These are phyloP conservation scores for Yueomyces sp. DNA, from an alignment of 805 yeast genomes.

Conservation along the genomic window DNA sequence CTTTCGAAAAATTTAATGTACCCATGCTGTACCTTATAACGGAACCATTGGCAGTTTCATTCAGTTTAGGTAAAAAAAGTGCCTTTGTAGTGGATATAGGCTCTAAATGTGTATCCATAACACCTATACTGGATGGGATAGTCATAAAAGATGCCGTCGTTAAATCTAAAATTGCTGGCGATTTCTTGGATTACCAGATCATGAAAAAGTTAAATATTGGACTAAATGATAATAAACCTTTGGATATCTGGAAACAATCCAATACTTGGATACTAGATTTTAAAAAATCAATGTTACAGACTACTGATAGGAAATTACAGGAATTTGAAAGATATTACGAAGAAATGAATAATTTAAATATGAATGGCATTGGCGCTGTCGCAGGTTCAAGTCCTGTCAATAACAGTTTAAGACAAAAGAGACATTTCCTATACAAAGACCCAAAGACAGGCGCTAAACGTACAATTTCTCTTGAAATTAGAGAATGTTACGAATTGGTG, in stretches of 20 bases:
- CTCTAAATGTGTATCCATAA: slow-evolving; percentile 50
- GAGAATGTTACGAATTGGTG: slow-evolving; percentile 14
- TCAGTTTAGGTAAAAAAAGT: slow-evolving; percentile 64
- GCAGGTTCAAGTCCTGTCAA: slow-evolving; percentile 6
- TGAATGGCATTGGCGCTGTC: not conserved
- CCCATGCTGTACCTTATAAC: slow-evolving; percentile 68
- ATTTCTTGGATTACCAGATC: slow-evolving; percentile 58
- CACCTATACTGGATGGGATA: slow-evolving; percentile 68
- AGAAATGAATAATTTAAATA: slow-evolving; percentile 8
- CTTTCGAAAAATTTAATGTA: slow-evolving; percentile 59
- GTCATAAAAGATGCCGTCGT: slow-evolving; percentile 51
- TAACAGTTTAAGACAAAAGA: slow-evolving; percentile 6
- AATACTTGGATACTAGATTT: slow-evolving; percentile 21
- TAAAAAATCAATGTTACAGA: slow-evolving; percentile 19
- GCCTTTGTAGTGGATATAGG: slow-evolving; percentile 79
- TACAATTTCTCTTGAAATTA: slow-evolving; percentile 13
- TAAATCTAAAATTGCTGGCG: slow-evolving; percentile 72
- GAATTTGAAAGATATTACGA: slow-evolving; percentile 14
- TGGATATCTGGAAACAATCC: slow-evolving; percentile 13
- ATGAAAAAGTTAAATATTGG: slow-evolving; percentile 30
- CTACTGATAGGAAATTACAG: slow-evolving; percentile 13
- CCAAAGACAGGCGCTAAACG: slow-evolving; percentile 1
- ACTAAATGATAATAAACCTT: not conserved
- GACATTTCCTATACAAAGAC: slow-evolving; percentile 10
- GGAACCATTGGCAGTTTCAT: slow-evolving; percentile 64